Percentiles rank a stretch among this genome's conserved stretches.
Conservation (phyloP, 2,329 filamentous ascomycete genomes). For the Alternaria metachromatica region DNA sequence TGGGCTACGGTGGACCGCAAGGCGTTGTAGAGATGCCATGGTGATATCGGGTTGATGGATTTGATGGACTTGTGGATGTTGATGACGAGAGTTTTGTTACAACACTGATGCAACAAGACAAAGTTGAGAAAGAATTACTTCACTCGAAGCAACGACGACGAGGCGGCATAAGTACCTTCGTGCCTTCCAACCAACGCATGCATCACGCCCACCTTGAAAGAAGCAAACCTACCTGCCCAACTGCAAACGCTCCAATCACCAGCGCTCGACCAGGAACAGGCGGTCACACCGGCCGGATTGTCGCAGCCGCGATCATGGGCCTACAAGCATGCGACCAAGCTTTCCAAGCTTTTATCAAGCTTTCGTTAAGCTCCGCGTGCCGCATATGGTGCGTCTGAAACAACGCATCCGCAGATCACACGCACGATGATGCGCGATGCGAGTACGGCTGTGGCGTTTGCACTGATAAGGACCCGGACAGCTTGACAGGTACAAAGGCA, state of each 20-base stretch:
- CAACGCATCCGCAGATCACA: neutral
- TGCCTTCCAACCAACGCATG: neutral
- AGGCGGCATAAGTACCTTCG: neutral
- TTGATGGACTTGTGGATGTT: neutral
- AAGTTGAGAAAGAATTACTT: neutral
- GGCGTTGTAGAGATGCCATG: constrained; percentile 25
- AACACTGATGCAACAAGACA: neutral
- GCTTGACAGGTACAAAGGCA: neutral
- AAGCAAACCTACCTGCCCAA: neutral
- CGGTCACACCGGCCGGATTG: neutral
- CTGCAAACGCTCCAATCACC: neutral
- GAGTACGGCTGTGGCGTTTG: neutral
- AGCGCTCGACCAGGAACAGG: neutral
- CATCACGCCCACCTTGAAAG: neutral
- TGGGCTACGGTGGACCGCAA: constrained; percentile 23
- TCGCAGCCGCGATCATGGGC: neutral
- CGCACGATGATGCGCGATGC: neutral
- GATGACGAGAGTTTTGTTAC: neutral
- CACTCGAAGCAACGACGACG: neutral
- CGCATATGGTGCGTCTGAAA: neutral
- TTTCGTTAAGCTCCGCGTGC: neutral
- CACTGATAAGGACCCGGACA: neutral
- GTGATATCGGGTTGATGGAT: neutral
- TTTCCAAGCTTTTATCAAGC: constrained; percentile 10
- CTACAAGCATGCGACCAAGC: constrained; percentile 15